Evolutionary conservation across 2,329 filamentous ascomycete genomes (phyloP).

Genomic region (Sclerotinia sclerotiorum): DNA sequence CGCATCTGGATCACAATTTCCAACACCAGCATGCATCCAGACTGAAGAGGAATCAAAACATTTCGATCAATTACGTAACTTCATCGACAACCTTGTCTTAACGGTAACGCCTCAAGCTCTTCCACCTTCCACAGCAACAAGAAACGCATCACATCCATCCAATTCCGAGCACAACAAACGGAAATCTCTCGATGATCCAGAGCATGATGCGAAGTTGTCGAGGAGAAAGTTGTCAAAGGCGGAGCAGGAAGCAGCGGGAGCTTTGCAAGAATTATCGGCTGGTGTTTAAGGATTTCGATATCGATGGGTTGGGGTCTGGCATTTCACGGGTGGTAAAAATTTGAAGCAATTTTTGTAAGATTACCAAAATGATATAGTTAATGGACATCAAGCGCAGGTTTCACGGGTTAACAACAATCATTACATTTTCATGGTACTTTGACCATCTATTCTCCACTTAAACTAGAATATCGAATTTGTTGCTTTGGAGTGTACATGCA

Average conservation of each 20-base stretch:
- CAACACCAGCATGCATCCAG: conserved; percentile 23
- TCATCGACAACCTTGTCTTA: conserved; percentile 23
- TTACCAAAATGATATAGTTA: conserved; percentile 12
- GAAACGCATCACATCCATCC: background rate
- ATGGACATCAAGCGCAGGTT: conserved; percentile 13
- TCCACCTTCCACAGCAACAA: background rate
- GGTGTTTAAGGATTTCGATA: conserved; percentile 15
- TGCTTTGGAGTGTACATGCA: too few relatives aligned
- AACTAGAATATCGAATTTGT: too few relatives aligned
- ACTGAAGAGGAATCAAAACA: conserved; percentile 23
- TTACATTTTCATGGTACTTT: background rate
- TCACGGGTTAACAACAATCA: background rate
- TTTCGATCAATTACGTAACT: conserved; percentile 25
- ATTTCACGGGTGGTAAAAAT: conserved; percentile 22
- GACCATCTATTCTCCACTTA: too few relatives aligned
- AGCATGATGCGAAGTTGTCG: conserved; percentile 7
- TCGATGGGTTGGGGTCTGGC: background rate
- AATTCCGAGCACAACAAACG: conserved; percentile 21
- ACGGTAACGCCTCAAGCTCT: conserved; percentile 18
- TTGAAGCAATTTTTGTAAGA: conserved; percentile 16
- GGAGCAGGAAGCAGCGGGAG: conserved; percentile 22
- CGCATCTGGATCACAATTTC: conserved; percentile 14
- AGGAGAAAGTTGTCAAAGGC: conserved; percentile 23
- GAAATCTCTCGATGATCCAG: conserved; percentile 21
- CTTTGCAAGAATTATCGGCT: conserved; percentile 21